A percentile compares a stretch with the other conserved stretches of the same genome.
phyloP scores from a whole-genome alignment of 2,329 filamentous ascomycete genomes.

The Paraphaeosphaeria minitans region DNA sequence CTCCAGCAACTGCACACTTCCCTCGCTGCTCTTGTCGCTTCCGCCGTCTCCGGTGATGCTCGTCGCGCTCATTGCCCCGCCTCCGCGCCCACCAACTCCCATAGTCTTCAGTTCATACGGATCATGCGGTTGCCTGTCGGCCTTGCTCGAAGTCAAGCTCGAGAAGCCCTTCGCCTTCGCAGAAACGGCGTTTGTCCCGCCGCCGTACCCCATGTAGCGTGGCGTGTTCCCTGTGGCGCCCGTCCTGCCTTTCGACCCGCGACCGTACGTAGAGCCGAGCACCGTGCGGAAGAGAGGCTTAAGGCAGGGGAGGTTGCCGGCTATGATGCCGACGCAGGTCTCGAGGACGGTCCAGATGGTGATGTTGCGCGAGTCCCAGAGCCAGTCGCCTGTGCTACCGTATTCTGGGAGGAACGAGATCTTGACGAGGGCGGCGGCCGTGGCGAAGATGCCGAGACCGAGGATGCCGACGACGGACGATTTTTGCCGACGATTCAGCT shows the following conservation, averaged over 20 bases:
- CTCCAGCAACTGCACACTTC: constrained; percentile 12
- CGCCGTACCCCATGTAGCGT: constrained; percentile 24
- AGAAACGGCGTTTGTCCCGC: constrained; percentile 21
- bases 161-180: constrained; percentile 12
- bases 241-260: constrained; percentile 20
- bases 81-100: constrained; percentile 11
- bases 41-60: constrained; percentile 4
- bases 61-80: neutral
- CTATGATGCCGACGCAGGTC: constrained; percentile 52
- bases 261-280: constrained; percentile 40
- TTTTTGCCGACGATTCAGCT: constrained; percentile 51
- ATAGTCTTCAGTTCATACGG: constrained; percentile 19
- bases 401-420: constrained; percentile 40
- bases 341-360: constrained; percentile 56
- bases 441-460: constrained; percentile 53
- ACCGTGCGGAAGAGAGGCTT: constrained; percentile 49
- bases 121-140: neutral
- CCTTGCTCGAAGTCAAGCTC: constrained; percentile 14
- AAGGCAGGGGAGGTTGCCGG: constrained; percentile 51
- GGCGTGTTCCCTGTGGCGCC: constrained; percentile 16
- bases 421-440: constrained; percentile 51
- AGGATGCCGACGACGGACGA: constrained; percentile 50
- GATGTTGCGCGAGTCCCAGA: constrained; percentile 43
- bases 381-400: constrained; percentile 46
- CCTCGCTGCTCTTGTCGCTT: constrained; percentile 15